Evolutionary conservation across 2,329 filamentous ascomycete species (phyloP), one percentile per base, ranked within the genome.

Genomic region (Blastomyces emzantsi): DNA sequence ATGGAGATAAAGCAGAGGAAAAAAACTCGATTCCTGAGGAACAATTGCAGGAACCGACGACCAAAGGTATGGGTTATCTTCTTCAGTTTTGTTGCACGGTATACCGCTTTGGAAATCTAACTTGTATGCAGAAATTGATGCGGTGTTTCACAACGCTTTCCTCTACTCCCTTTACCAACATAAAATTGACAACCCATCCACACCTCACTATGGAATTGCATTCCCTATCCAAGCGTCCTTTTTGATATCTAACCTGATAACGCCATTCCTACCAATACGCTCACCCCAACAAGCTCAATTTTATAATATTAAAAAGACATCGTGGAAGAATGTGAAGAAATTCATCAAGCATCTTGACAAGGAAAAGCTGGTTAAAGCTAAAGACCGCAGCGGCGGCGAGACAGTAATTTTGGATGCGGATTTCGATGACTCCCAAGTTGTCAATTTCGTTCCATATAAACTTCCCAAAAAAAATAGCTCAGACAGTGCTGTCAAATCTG

Each of bases 301-400:
- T 65, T 81, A 86, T 61, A 84, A 86, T 67, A 87, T 89, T 73
- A 89, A 88, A 70, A 89, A 88, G 74, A 86, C 85, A 2, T 86
- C 83, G 66, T 88, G 84, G 84, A 89, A 89, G 75, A 88, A 84
- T 65, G 81, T 86, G 65, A 86, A 85, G 70, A 89, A 87, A 67
- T 88, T 89, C 71, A 82, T 89, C 74, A 89, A 88, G 69, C 78
- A 83, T 62, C 77, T 89, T 11, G 86, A 88, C 72, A 89, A 88
- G 72, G 77, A 83, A 58, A 72, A 79, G 22, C 76, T 88, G n/a
- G 73, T 87, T 67, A 87, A 86, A 69, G 81, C 80, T 56, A 89
- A 89, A 71, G 86, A 88, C 60, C 80, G 84, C 45, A 84, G 82
- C 65, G 84, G 85, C 4, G 82, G 85, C 45, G 86, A 89, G 70